Conservation (phyloP, 495 filamentous ascomycete species). For the Aspergillus heteromorphus region DNA sequence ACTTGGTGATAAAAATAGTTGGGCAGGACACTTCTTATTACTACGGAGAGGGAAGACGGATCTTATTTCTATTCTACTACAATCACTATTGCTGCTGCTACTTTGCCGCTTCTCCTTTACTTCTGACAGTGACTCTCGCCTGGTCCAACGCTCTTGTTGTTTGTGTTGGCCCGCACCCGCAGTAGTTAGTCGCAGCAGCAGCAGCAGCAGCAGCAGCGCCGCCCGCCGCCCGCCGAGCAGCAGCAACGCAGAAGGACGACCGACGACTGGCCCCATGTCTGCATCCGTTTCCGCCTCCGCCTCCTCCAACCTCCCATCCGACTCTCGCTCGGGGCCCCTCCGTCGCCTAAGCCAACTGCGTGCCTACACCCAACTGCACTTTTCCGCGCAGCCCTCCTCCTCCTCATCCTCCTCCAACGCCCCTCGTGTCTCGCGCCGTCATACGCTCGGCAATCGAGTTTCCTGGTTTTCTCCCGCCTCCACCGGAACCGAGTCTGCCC, state of each 20-base stretch:
- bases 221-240: too few relatives aligned
- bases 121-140: too few relatives aligned
- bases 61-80: too few relatives aligned
- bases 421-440: conserved; percentile 23
- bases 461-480: conserved; percentile 32
- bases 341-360: conserved; percentile 70
- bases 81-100: too few relatives aligned
- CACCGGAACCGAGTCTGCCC: conserved; percentile 20
- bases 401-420: conserved; percentile 30
- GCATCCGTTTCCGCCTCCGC: conserved; percentile 40
- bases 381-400: conserved; percentile 48
- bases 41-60: too few relatives aligned
- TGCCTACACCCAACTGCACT: conserved; percentile 63
- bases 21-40: too few relatives aligned
- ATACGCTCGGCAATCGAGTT: conserved; percentile 32
- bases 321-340: conserved; percentile 54
- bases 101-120: too few relatives aligned
- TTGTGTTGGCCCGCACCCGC: too few relatives aligned
- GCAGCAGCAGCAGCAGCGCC: too few relatives aligned
- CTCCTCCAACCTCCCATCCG: conserved; percentile 24
- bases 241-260: too few relatives aligned
- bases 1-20: background rate
- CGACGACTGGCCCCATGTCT: conserved; percentile 31
- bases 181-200: too few relatives aligned
- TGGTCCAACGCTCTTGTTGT: too few relatives aligned